Percentiles rank a stretch among this genome's conserved stretches.
These are phyloP conservation scores for Aureobasidium lini DNA, from an alignment of 2,329 filamentous ascomycete species.

Conservation along the genomic window DNA sequence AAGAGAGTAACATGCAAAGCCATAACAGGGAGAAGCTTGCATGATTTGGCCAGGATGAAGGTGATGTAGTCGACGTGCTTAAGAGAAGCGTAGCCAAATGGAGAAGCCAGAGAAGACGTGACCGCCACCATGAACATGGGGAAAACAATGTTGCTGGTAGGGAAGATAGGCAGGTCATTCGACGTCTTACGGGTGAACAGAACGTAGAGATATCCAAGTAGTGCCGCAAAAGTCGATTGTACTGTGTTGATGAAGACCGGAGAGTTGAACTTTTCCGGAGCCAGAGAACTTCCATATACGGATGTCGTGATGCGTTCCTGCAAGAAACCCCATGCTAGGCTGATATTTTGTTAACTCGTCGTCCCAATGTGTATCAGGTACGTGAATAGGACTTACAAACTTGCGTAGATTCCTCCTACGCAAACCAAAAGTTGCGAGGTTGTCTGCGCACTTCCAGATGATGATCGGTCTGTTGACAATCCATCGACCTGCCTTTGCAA, in stretches of 20 bases:
- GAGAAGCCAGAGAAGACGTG: slow-evolving; percentile 82
- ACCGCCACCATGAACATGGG: slow-evolving; percentile 80
- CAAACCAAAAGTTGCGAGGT: slow-evolving; percentile 68
- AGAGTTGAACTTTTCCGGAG: slow-evolving; percentile 75
- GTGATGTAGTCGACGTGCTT: slow-evolving; percentile 97
- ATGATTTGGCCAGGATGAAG: slow-evolving; percentile 93
- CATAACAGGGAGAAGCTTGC: slow-evolving; percentile 99
- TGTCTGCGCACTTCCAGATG: slow-evolving; percentile 16
- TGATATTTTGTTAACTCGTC: slow-evolving; percentile 19
- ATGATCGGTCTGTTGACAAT: slow-evolving; percentile 10
- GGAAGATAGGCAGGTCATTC: slow-evolving; percentile 59
- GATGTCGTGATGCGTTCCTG: slow-evolving; percentile 98
- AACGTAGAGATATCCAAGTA: slow-evolving; percentile 77
- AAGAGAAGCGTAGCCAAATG: slow-evolving; percentile 88
- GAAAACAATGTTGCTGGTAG: slow-evolving; percentile 62
- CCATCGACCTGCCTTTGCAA: slow-evolving; percentile 16
- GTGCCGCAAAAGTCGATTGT: slow-evolving; percentile 80
- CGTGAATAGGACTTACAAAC: slow-evolving; percentile 58
- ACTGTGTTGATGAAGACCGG: slow-evolving; percentile 94
- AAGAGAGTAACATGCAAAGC: slow-evolving; percentile 90
- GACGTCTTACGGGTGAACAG: slow-evolving; percentile 45
- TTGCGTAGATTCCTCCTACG: slow-evolving; percentile 92
- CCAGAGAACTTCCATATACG: slow-evolving; percentile 57
- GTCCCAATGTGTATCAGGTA: background rate
- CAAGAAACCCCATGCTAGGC: slow-evolving; percentile 90